Evolutionary conservation across 306 rosid species (phyloP), one percentile per base, ranked within the genome.

Genomic region (Vicia villosa): DNA sequence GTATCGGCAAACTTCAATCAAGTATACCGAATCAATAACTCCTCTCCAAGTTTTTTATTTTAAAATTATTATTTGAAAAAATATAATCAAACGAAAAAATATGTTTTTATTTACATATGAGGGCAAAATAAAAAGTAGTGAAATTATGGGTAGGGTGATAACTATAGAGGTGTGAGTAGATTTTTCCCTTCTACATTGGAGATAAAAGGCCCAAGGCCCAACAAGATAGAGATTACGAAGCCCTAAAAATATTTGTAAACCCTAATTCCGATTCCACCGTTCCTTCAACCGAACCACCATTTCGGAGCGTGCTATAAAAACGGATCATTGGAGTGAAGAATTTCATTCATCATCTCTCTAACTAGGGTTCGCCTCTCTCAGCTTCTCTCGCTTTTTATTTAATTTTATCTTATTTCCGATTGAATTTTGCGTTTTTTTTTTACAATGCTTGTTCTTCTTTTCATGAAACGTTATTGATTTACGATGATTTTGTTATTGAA

Each of bases 181-280:
- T 34, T 34, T 7, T 7, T 34, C 2, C 10, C 9, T 32, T 49
- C 12, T 2, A 6, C 0, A 15, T n/a, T 24, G 1, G 9, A 43
- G 0, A 45, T 14, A 16, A 50, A 50, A 50, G 5, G 3, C 56
- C 26, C 28, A 50, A 54, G 17, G 60, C 60, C 60, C 60, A 54
- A 54, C 6, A 1, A 22, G 17, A 22, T 21, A 52, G 4, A 22
- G 4, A 22, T 54, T 11, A 51, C 30, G 0, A 5, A 24, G 61
- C 38, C 63, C 63, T 10, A n/a, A n/a, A n/a, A n/a, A n/a, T n/a
- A 22, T 26, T 56, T 58, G 14, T 1, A 63, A 63, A 63, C 68
- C 68, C 68, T 63, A 63, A 40, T 63, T 11, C 51, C 68, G 21
- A 20, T 17, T 19, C 32, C 28, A 12, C 10, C 5, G 21, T 10